Conservation (phyloP, 805 yeast genomes). For the Yarrowia sp. region DNA sequence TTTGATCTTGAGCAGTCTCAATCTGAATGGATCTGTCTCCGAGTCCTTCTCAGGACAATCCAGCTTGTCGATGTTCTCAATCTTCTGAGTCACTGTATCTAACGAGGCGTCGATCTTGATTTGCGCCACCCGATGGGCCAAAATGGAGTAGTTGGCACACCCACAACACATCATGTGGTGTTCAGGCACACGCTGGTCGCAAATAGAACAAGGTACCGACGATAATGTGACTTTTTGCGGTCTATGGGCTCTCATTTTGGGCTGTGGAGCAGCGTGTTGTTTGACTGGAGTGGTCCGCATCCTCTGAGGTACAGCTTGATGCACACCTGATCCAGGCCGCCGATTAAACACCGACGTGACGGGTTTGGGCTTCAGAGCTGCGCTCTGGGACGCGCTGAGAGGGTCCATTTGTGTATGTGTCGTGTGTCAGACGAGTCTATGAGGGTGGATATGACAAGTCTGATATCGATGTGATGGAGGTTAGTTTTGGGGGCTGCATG, state of each 20-base stretch:
- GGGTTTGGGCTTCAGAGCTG: constrained; percentile 35
- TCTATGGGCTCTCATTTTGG: not conserved
- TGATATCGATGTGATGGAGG: constrained; percentile 18
- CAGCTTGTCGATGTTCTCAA: constrained; percentile 25
- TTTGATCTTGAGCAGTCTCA: constrained; percentile 26
- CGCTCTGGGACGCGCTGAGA: constrained; percentile 36
- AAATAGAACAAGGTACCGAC: constrained; percentile 11
- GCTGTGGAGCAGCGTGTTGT: constrained; percentile 8
- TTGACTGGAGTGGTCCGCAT: constrained; percentile 19
- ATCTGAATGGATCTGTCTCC: constrained; percentile 14
- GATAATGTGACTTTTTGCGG: constrained; percentile 20
- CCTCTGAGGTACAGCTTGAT: constrained; percentile 26
- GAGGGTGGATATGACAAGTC: not conserved
- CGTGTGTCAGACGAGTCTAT: not conserved
- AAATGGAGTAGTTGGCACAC: constrained; percentile 24
- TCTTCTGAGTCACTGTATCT: constrained; percentile 15
- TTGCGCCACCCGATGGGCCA: constrained; percentile 35
- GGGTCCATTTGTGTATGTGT: constrained; percentile 12
- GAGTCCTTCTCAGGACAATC: constrained; percentile 1
- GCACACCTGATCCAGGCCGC: constrained; percentile 8
- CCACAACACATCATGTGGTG: constrained; percentile 34
- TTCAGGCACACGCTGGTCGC: constrained; percentile 31
- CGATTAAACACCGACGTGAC: constrained; percentile 37
- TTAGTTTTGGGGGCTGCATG: constrained; percentile 27
- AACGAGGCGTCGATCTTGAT: constrained; percentile 32